A percentile compares a stretch with the other conserved stretches of the same genome.
Evolutionary conservation across 169 alveolate species (phyloP).

Genomic region (Plasmodium knowlesi): DNA sequence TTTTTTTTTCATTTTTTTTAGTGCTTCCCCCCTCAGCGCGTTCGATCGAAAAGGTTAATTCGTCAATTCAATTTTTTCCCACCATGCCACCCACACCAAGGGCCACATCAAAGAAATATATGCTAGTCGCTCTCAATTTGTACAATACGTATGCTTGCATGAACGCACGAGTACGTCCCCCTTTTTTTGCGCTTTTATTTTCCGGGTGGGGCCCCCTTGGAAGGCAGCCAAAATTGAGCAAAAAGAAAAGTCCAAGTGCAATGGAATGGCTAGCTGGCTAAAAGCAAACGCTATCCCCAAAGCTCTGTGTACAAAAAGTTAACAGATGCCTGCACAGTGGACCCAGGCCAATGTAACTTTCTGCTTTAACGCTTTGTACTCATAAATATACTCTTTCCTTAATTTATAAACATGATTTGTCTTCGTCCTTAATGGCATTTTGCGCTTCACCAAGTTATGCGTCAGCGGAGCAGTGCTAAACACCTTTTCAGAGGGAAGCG

Average conservation of each 20-base stretch:
- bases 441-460: slow-evolving; percentile 10
- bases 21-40: neutral
- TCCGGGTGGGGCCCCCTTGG: neutral
- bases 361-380: neutral
- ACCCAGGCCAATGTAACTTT: neutral
- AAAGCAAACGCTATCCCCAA: neutral
- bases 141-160: neutral
- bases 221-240: neutral
- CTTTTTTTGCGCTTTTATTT: neutral
- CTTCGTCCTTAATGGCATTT: neutral
- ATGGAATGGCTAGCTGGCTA: neutral
- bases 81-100: neutral
- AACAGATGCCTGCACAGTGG: neutral
- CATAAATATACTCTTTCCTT: neutral
- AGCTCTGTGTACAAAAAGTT: neutral
- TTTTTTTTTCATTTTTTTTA: neutral
- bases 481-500: neutral
- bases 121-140: neutral
- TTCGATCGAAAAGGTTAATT: slow-evolving; percentile 3
- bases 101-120: neutral
- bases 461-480: neutral
- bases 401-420: slow-evolving; percentile 5
- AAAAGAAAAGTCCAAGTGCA: neutral
- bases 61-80: neutral
- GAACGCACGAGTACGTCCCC: neutral